phyloP scores from a whole-genome alignment of 352 stramenopile species.

The Globisporangium polare region DNA sequence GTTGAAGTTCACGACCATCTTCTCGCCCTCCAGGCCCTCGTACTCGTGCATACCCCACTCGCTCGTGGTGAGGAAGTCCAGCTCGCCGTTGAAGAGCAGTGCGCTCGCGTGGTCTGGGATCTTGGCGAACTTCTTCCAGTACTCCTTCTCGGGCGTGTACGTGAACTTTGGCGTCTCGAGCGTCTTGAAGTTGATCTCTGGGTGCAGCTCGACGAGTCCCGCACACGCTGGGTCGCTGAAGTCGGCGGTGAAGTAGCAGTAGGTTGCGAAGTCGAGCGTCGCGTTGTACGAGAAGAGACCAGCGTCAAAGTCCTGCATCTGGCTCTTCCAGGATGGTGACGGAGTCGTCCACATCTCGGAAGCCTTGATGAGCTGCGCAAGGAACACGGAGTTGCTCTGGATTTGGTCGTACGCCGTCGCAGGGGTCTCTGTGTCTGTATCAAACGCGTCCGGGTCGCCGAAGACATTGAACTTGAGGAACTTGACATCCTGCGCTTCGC shows the following conservation, averaged over 20 bases:
- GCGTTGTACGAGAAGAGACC: constrained; percentile 15
- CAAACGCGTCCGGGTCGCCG: not conserved
- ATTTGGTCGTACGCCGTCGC: constrained; percentile 12
- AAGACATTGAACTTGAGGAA: not conserved
- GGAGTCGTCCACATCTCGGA: constrained; percentile 25
- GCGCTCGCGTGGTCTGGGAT: constrained; percentile 21
- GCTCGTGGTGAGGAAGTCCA: constrained; percentile 20
- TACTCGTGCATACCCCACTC: not conserved
- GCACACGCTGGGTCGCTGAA: constrained; percentile 15
- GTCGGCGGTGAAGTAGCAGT: constrained; percentile 17
- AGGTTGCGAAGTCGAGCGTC: constrained; percentile 1
- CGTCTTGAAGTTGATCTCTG: not conserved
- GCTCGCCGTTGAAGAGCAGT: constrained; percentile 25
- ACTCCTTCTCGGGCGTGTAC: constrained; percentile 22
- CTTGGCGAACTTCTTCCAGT: constrained; percentile 21
- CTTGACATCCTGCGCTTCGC: not conserved
- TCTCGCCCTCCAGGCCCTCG: not conserved
- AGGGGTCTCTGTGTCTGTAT: not conserved
- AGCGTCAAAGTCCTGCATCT: constrained; percentile 1
- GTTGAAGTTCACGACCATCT: constrained; percentile 18
- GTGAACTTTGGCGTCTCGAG: not conserved
- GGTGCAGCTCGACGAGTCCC: not conserved
- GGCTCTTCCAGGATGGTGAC: constrained; percentile 18
- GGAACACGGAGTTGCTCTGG: constrained; percentile 12
- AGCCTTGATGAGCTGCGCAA: constrained; percentile 22